phyloP scores from a whole-genome alignment of 192 early-diverging fungal species.

The Backusella parvicylindrica region DNA sequence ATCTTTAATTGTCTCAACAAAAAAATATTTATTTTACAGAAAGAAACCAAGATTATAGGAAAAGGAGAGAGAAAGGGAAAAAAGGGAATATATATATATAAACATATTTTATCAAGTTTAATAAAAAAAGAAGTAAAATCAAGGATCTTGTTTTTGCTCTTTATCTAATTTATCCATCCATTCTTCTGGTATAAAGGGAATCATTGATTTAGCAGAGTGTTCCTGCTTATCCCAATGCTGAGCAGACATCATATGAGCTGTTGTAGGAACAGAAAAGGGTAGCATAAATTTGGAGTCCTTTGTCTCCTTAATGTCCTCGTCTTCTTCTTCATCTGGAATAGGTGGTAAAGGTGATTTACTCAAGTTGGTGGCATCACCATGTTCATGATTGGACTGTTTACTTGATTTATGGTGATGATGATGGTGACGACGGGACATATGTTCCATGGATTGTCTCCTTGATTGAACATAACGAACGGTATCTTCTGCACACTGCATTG shows the following conservation, averaged over 20 bases:
- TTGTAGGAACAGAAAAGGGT: conserved; percentile 63
- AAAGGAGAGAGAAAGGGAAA: background rate
- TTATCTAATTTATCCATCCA: conserved; percentile 34
- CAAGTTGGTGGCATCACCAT: background rate
- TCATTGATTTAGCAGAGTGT: background rate
- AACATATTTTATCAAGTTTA: background rate
- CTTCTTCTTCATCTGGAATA: conserved; percentile 12
- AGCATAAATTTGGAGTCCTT: conserved; percentile 53
- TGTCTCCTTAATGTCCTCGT: conserved; percentile 28
- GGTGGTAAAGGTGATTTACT: background rate
- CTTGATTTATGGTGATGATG: background rate
- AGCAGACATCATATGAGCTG: conserved; percentile 28
- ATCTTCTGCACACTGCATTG: conserved; percentile 70
- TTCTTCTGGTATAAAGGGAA: conserved; percentile 30
- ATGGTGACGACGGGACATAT: background rate
- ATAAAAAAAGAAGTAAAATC: background rate
- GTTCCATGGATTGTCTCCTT: background rate
- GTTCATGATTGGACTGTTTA: background rate
- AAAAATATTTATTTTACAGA: background rate
- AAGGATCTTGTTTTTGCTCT: background rate
- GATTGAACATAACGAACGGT: conserved; percentile 29
- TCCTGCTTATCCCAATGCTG: background rate
- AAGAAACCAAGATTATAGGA: background rate
- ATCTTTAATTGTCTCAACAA: background rate
- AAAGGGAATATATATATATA: background rate